phyloP scores from a whole-genome alignment of 1,139 yeast species.

The Kodamaea fungicola region DNA sequence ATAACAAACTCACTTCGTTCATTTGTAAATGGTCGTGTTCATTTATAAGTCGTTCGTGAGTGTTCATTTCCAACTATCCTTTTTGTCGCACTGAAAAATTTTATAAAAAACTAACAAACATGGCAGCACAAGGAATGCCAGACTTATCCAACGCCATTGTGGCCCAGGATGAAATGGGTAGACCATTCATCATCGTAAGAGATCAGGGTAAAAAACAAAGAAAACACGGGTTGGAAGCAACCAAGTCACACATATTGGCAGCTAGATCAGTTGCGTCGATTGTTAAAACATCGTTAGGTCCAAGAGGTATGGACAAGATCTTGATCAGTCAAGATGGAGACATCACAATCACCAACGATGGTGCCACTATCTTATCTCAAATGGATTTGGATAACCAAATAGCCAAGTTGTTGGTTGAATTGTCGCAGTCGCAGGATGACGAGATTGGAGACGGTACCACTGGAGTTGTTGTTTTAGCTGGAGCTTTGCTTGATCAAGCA shows the following conservation, averaged over 20 bases:
- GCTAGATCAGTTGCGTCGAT: constrained; percentile 95
- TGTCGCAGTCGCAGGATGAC: constrained; percentile 94
- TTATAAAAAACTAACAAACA: constrained; percentile 6
- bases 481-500: constrained; percentile 93
- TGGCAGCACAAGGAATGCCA: constrained; percentile 61
- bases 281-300: constrained; percentile 90
- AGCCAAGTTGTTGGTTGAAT: constrained; percentile 90
- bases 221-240: constrained; percentile 91
- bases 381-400: constrained; percentile 97
- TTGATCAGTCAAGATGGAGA: constrained; percentile 93
- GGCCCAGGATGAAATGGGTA: constrained; percentile 99
- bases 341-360: constrained; percentile 96
- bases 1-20: too few relatives aligned
- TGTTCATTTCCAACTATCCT: too few relatives aligned
- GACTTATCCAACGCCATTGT: constrained; percentile 96
- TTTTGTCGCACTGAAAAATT: neutral
- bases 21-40: too few relatives aligned
- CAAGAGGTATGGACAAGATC: constrained; percentile 97
- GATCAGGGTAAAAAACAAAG: constrained; percentile 95
- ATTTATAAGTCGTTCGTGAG: too few relatives aligned
- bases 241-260: constrained; percentile 90
- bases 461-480: constrained; percentile 95
- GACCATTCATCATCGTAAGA: constrained; percentile 95
- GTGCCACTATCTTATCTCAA: constrained; percentile 93
- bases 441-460: constrained; percentile 99